Evolutionary conservation across 1,284 basidiomycete genomes (phyloP).

Genomic region (Sporisorium graminicola): DNA sequence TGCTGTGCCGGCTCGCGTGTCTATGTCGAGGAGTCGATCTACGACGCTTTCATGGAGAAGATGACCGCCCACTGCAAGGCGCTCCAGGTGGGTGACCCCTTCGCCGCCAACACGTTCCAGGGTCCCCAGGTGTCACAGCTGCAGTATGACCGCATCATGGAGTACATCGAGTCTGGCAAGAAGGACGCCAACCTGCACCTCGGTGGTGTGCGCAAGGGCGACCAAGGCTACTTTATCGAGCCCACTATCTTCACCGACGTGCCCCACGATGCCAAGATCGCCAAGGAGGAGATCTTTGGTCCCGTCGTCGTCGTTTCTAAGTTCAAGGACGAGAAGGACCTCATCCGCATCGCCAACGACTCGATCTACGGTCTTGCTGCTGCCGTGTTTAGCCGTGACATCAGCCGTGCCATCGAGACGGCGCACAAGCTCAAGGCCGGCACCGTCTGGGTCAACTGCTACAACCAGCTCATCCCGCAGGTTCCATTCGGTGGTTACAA

Average conservation of each 20-base stretch:
- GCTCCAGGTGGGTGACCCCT: conserved; percentile 83
- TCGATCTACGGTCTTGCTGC: conserved; percentile 86
- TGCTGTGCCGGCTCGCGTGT: conserved; percentile 81
- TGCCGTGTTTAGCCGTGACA: conserved; percentile 84
- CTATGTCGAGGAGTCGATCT: conserved; percentile 77
- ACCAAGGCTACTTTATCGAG: conserved; percentile 74
- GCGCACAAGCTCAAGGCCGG: conserved; percentile 85
- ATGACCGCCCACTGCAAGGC: conserved; percentile 74
- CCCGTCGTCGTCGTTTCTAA: conserved; percentile 77
- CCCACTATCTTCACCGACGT: conserved; percentile 76
- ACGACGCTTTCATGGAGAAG: conserved; percentile 77
- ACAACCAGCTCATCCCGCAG: conserved; percentile 56
- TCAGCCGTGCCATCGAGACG: conserved; percentile 80
- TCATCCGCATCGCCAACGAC: conserved; percentile 83
- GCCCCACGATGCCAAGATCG: conserved; percentile 75
- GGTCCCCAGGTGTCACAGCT: conserved; percentile 84
- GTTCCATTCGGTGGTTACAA: conserved; percentile 60
- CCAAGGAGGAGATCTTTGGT: conserved; percentile 82
- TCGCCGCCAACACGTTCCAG: conserved; percentile 78
- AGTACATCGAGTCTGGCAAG: conserved; percentile 87
- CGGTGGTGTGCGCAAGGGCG: conserved; percentile 78
- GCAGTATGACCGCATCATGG: conserved; percentile 92
- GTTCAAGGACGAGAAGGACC: conserved; percentile 73
- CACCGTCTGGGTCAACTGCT: conserved; percentile 81
- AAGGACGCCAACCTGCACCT: conserved; percentile 78